Conservation (phyloP, 2,329 filamentous ascomycete species). For the Colletotrichum navitas region DNA sequence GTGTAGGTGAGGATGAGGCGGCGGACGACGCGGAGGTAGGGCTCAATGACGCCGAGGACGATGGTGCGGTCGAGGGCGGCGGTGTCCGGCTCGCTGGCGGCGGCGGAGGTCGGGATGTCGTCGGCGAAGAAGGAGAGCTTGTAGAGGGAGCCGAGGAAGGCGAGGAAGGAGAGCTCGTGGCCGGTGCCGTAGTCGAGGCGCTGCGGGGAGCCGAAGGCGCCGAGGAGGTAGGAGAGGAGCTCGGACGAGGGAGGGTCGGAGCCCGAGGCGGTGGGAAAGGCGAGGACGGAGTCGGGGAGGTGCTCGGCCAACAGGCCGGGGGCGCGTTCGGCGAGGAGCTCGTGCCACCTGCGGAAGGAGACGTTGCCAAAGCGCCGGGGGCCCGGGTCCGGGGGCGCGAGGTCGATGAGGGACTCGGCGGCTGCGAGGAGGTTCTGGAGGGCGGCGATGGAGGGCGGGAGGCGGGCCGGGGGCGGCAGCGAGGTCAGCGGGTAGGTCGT, state of each 20-base stretch:
- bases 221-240: slow-evolving; percentile 75
- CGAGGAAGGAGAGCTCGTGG: slow-evolving; percentile 94
- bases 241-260: slow-evolving; percentile 48
- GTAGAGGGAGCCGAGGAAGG: slow-evolving; percentile 91
- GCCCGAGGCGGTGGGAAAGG: slow-evolving; percentile 42
- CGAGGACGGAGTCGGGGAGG: slow-evolving; percentile 45
- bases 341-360: slow-evolving; percentile 88
- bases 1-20: slow-evolving; percentile 90
- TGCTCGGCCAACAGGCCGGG: slow-evolving; percentile 62
- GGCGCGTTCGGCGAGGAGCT: slow-evolving; percentile 72
- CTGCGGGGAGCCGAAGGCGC: slow-evolving; percentile 88
- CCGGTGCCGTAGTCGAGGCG: slow-evolving; percentile 96
- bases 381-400: slow-evolving; percentile 86
- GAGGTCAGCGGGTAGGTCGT: slow-evolving; percentile 60
- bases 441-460: slow-evolving; percentile 69
- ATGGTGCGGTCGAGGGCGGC: slow-evolving; percentile 80
- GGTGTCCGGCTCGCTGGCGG: not conserved
- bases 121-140: slow-evolving; percentile 81
- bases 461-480: slow-evolving; percentile 51
- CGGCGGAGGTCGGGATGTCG: not conserved
- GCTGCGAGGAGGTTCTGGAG: slow-evolving; percentile 76
- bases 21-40: slow-evolving; percentile 85
- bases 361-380: slow-evolving; percentile 93
- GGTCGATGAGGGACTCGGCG: slow-evolving; percentile 76
- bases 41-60: slow-evolving; percentile 85